Conservation (phyloP, 768 basidiomycete genomes). For the Leccinum ochraceum region DNA sequence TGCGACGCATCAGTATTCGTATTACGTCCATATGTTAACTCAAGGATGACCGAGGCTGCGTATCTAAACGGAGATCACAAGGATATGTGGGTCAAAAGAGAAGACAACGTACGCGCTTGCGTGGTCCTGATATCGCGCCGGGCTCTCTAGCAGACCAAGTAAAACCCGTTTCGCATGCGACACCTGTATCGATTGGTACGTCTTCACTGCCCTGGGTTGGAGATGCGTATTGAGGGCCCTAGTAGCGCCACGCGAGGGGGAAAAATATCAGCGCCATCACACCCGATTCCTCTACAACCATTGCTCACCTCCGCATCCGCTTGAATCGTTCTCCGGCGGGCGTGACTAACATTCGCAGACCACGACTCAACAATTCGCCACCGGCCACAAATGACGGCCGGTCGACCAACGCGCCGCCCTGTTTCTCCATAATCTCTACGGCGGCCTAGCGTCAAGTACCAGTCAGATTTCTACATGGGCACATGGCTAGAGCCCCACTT, state of each 20-base stretch:
- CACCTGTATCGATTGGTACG: constrained; percentile 48
- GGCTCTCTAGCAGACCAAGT: constrained; percentile 14
- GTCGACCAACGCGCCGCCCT: constrained; percentile 38
- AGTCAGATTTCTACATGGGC: background rate
- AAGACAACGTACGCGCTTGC: constrained; percentile 36
- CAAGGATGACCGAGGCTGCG: constrained; percentile 17
- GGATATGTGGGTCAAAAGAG: constrained; percentile 33
- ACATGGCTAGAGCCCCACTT: background rate
- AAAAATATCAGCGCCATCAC: background rate
- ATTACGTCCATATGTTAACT: constrained; percentile 24
- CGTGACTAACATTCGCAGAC: constrained; percentile 52
- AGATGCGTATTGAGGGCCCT: constrained; percentile 58
- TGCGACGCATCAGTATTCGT: constrained; percentile 13
- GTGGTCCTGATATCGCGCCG: constrained; percentile 14
- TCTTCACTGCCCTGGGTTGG: constrained; percentile 45
- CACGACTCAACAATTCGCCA: constrained; percentile 53
- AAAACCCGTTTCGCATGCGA: constrained; percentile 24
- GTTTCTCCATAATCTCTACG: constrained; percentile 60
- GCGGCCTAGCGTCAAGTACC: constrained; percentile 41
- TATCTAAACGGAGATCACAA: constrained; percentile 12
- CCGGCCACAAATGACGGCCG: constrained; percentile 42
- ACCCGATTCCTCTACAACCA: background rate
- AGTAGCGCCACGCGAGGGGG: constrained; percentile 11
- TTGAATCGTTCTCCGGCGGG: constrained; percentile 53
- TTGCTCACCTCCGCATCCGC: constrained; percentile 51